Conservation (phyloP, 2,329 filamentous ascomycete genomes). For the Fusarium chlamydosporum region DNA sequence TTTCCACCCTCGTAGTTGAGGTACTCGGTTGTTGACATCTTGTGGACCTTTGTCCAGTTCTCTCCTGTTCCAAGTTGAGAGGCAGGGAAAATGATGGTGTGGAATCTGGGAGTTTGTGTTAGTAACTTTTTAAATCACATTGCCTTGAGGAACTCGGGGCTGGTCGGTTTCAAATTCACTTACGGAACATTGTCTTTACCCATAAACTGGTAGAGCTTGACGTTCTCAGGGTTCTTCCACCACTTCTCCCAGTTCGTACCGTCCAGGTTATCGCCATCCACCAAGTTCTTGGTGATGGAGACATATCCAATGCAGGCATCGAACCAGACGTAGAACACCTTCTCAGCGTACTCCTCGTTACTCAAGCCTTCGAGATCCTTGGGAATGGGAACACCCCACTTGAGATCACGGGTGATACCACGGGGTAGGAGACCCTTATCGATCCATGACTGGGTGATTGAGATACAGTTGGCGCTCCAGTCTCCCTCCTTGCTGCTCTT, state of each 20-base stretch:
- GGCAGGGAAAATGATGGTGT: slow-evolving; percentile 91
- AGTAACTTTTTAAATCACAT: neutral
- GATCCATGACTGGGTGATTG: slow-evolving; percentile 85
- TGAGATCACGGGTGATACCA: slow-evolving; percentile 92
- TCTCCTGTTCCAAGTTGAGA: slow-evolving; percentile 87
- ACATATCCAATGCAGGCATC: slow-evolving; percentile 94
- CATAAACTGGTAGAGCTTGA: slow-evolving; percentile 94
- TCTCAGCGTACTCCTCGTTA: slow-evolving; percentile 68
- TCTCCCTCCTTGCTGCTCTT: slow-evolving; percentile 79
- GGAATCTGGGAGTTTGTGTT: slow-evolving; percentile 57
- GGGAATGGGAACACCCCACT: slow-evolving; percentile 81
- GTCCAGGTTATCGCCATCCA: slow-evolving; percentile 63
- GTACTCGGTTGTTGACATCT: slow-evolving; percentile 88
- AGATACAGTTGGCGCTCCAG: slow-evolving; percentile 81
- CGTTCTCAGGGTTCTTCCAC: slow-evolving; percentile 92
- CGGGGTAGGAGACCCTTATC: slow-evolving; percentile 86
- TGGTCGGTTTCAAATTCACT: slow-evolving; percentile 54
- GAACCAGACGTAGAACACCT: slow-evolving; percentile 94
- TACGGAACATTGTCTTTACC: slow-evolving; percentile 77
- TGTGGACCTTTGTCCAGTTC: slow-evolving; percentile 90
- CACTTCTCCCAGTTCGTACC: slow-evolving; percentile 87
- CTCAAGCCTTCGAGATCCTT: slow-evolving; percentile 63
- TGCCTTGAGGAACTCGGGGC: neutral
- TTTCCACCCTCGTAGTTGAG: slow-evolving; percentile 91
- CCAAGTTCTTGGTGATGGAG: slow-evolving; percentile 94